Evolutionary conservation across 352 stramenopile genomes (phyloP).

Genomic region (Globisporangium echinulatum): DNA sequence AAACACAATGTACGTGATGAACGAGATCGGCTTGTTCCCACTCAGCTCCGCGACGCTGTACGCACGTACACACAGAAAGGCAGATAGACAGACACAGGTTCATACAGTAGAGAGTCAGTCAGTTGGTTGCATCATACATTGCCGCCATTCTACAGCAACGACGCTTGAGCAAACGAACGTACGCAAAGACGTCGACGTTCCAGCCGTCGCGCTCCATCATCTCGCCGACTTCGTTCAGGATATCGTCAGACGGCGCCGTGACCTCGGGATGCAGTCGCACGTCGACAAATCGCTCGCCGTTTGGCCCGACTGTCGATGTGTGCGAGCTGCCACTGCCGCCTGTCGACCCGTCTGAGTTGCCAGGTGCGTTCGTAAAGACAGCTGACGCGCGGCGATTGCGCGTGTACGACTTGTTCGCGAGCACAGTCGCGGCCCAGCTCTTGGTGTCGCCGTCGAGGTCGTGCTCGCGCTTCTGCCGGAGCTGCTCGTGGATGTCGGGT

Average conservation of each 20-base stretch:
- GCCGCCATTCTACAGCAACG: neutral
- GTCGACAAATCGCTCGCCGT: slow-evolving; percentile 33
- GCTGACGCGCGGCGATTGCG: slow-evolving; percentile 31
- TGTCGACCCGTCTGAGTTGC: slow-evolving; percentile 18
- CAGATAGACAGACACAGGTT: too few species aligned
- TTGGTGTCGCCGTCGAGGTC: slow-evolving; percentile 80
- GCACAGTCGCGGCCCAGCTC: slow-evolving; percentile 71
- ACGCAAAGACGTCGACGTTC: slow-evolving; percentile 68
- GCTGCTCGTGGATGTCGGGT: slow-evolving; percentile 71
- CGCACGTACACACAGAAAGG: slow-evolving; percentile 1
- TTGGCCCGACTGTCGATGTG: slow-evolving; percentile 5
- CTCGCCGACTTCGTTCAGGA: slow-evolving; percentile 34
- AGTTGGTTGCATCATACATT: too few species aligned
- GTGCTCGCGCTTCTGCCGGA: slow-evolving; percentile 55
- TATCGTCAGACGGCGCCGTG: slow-evolving; percentile 52
- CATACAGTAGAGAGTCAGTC: too few species aligned
- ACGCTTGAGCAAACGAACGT: slow-evolving; percentile 12
- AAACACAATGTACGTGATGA: slow-evolving; percentile 73
- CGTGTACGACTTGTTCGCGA: slow-evolving; percentile 69
- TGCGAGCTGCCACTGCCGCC: slow-evolving; percentile 1
- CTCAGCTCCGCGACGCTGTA: slow-evolving; percentile 63
- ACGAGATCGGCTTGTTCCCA: slow-evolving; percentile 64
- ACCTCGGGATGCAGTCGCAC: slow-evolving; percentile 45
- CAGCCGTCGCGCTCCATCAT: slow-evolving; percentile 61
- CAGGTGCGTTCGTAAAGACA: too few species aligned